Evolutionary conservation across 805 yeast species (phyloP).

Genomic region (Candida pseudoglaebosa): DNA sequence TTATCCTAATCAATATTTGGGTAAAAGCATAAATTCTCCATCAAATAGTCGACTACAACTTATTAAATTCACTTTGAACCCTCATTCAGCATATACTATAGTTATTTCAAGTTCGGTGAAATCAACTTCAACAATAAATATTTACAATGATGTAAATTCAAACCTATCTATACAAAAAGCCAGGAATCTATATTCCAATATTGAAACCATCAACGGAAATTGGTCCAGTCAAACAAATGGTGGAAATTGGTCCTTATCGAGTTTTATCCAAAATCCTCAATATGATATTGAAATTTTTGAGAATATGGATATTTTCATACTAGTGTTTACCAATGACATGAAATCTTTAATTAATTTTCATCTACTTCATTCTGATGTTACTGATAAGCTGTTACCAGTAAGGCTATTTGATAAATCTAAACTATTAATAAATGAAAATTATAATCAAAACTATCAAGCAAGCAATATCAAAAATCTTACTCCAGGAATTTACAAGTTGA

Average conservation of each 20-base stretch:
- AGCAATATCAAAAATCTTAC: constrained; percentile 16
- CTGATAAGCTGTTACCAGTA: constrained; percentile 16
- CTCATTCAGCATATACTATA: constrained; percentile 24
- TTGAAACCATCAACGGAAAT: constrained; percentile 25
- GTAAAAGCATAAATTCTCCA: constrained; percentile 16
- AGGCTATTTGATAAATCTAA: constrained; percentile 22
- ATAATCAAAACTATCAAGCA: constrained; percentile 21
- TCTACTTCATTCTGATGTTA: constrained; percentile 36
- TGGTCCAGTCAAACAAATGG: constrained; percentile 50
- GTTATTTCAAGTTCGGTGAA: constrained; percentile 17
- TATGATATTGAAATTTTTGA: constrained; percentile 25
- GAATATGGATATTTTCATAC: constrained; percentile 15
- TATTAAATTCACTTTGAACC: constrained; percentile 23
- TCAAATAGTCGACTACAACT: constrained; percentile 38
- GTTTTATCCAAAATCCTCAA: constrained; percentile 56
- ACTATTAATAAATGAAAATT: constrained; percentile 32
- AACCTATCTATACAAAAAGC: constrained; percentile 27
- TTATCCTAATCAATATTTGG: constrained; percentile 18
- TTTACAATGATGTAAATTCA: constrained; percentile 25
- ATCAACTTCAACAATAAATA: constrained; percentile 25
- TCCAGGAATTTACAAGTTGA: constrained; percentile 40
- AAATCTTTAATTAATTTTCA: constrained; percentile 38
- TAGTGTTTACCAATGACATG: constrained; percentile 17
- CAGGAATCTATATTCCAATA: constrained; percentile 14
- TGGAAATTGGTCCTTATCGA: constrained; percentile 49